Percentiles rank a stretch among this genome's conserved stretches.
These are phyloP conservation scores for Thraustotheca clavata DNA, from an alignment of 352 stramenopile genomes.

Conservation along the genomic window DNA sequence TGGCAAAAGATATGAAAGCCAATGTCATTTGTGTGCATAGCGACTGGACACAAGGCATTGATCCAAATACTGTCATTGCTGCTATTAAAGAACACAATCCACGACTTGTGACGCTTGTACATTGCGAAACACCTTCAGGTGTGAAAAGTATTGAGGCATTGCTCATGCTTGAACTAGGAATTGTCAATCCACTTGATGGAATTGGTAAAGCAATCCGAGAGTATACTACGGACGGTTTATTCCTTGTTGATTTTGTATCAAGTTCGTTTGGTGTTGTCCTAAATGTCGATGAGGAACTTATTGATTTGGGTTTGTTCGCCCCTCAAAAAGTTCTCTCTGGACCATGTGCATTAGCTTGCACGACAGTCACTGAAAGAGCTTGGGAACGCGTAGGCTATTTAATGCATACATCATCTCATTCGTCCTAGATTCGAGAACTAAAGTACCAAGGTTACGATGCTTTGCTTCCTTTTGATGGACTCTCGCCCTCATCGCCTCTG, in stretches of 20 bases:
- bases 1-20: slow-evolving; percentile 34
- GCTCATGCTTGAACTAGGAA: slow-evolving; percentile 4
- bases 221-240: slow-evolving; percentile 40
- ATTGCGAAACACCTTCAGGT: slow-evolving; percentile 45
- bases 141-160: not conserved
- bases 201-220: slow-evolving; percentile 34
- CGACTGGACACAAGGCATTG: slow-evolving; percentile 36
- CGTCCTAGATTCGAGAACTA: slow-evolving; percentile 27
- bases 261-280: slow-evolving; percentile 34
- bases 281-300: slow-evolving; percentile 33
- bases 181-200: slow-evolving; percentile 35
- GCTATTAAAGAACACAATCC: slow-evolving; percentile 37
- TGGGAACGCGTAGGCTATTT: slow-evolving; percentile 28
- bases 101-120: slow-evolving; percentile 41
- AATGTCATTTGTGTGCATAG: slow-evolving; percentile 32
- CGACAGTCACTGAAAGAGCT: slow-evolving; percentile 39
- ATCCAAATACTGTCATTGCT: slow-evolving; percentile 27
- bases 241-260: slow-evolving; percentile 50
- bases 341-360: slow-evolving; percentile 34
- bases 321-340: slow-evolving; percentile 43
- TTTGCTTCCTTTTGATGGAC: slow-evolving; percentile 35
- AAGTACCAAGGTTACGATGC: slow-evolving; percentile 47
- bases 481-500: slow-evolving; percentile 27
- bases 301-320: slow-evolving; percentile 38
- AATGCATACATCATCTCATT: not conserved